Evolutionary conservation across 352 stramenopile species (phyloP), one percentile per base, ranked within the genome.

Genomic region (Globisporangium parvum): DNA sequence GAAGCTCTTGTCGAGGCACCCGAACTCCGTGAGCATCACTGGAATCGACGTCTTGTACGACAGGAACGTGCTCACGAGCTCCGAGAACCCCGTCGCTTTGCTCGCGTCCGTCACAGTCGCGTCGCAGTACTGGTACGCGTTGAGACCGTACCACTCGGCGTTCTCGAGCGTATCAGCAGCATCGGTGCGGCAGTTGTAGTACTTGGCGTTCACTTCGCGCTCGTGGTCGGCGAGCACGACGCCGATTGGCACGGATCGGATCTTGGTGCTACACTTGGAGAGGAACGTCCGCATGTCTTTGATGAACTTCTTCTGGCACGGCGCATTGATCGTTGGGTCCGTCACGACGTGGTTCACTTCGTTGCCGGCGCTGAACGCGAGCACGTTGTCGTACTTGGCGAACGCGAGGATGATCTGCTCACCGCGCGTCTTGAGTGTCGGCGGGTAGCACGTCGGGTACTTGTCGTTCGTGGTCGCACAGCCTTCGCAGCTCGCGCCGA

Each of bases 231-330:
- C 80, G 15, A 82, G 33, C 11, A 92, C 77, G 35, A 93, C 72
- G 39, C 87, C 87, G 8, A 96, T 73, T 0, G 87, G 84, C 37
- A 96, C 77, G n/a, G 76, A n/a, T 3, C 87, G 80, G 23, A 90
- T 64, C 41, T 64, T 76, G 21, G 18, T 28, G 1, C 51, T 31
- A 50, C 87, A 96, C 3, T 47, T 55, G 1, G 51, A 57, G 12
- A 92, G 67, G 66, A 87, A 95, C 10, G 57, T 60, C 41, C 85
- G 71, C 80, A 95, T 92, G 55, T 95, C 87, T 4, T 73, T 67
- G 37, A 96, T 66, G 51, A 95, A 94, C 60, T 95, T 95, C 65
- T 96, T 96, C 57, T 93, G 81, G 63, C 87, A 96, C 10, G 87
- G 76, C 11, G 77, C 82, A 51, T 95, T 93, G 11, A 68, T 63